These are phyloP conservation scores for Saxispiralis lemnorum DNA, from an alignment of 495 filamentous ascomycete genomes.

Conservation along the genomic window DNA sequence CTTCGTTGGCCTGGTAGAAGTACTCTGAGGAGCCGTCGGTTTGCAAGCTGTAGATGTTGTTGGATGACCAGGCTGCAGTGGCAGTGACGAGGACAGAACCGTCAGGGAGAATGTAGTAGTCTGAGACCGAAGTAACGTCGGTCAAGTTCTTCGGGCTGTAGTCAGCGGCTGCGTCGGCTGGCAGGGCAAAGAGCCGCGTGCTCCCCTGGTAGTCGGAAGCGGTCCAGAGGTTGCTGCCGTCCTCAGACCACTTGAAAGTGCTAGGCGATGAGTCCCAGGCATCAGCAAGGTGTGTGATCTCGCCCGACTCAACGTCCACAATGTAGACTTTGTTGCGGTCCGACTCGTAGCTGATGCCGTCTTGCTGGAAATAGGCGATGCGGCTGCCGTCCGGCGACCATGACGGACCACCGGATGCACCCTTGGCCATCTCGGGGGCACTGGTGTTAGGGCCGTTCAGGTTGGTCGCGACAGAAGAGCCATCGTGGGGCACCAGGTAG, in stretches of 20 bases:
- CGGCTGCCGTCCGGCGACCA: constrained; percentile 52
- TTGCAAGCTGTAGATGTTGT: not conserved
- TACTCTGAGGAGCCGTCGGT: not conserved
- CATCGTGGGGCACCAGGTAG: constrained; percentile 46
- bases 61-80: not conserved
- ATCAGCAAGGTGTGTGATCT: constrained; percentile 22
- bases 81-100: constrained; percentile 12
- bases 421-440: constrained; percentile 23
- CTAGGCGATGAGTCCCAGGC: constrained; percentile 29
- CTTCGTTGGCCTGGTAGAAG: constrained; percentile 4
- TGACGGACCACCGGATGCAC: constrained; percentile 55
- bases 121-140: constrained; percentile 16
- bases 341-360: constrained; percentile 23
- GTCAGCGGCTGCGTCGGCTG: constrained; percentile 19
- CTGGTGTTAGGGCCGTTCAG: constrained; percentile 1
- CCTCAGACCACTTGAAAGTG: constrained; percentile 23
- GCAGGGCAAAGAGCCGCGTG: constrained; percentile 22
- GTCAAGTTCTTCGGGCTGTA: constrained; percentile 17
- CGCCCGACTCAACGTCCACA: constrained; percentile 21
- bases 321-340: constrained; percentile 26
- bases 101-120: constrained; percentile 10
- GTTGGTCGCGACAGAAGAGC: constrained; percentile 34
- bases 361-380: constrained; percentile 29
- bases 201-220: constrained; percentile 22
- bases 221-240: constrained; percentile 22